Conservation (phyloP, 1,139 yeast species). For the Yarrowia galli region DNA sequence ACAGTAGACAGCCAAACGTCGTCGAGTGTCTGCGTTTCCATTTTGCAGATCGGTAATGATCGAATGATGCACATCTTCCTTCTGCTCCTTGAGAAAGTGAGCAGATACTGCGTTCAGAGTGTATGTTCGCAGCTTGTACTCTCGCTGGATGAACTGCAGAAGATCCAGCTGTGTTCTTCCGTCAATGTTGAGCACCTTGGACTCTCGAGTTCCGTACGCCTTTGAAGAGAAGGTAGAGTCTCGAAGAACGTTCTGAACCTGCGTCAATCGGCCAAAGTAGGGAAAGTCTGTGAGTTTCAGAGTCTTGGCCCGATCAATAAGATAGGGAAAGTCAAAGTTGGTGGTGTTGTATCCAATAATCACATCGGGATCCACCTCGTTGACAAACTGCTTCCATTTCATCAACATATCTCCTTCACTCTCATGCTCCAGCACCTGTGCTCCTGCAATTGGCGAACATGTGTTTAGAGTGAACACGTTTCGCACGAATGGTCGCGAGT, state of each 20-base stretch:
- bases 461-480: conserved; percentile 93
- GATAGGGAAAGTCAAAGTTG: conserved; percentile 93
- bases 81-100: conserved; percentile 91
- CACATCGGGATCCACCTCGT: conserved; percentile 90
- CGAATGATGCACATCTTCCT: conserved; percentile 97
- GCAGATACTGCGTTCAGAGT: conserved; percentile 96
- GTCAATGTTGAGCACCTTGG: conserved; percentile 88
- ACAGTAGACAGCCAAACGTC: conserved; percentile 96
- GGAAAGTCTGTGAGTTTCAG: conserved; percentile 75
- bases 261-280: conserved; percentile 78
- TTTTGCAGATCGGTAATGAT: conserved; percentile 94
- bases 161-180: conserved; percentile 96
- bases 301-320: conserved; percentile 84
- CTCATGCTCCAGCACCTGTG: conserved; percentile 79
- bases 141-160: conserved; percentile 91
- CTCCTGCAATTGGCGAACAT: conserved; percentile 93
- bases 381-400: conserved; percentile 86
- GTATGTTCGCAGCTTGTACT: conserved; percentile 91
- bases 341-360: conserved; percentile 95
- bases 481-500: conserved; percentile 81
- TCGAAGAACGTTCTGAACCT: conserved; percentile 75
- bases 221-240: conserved; percentile 89
- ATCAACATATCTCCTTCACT: conserved; percentile 82
- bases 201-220: conserved; percentile 96
- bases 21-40: conserved; percentile 89